These are phyloP conservation scores for Ogataea corticis DNA, from an alignment of 805 yeast genomes.

Conservation along the genomic window DNA sequence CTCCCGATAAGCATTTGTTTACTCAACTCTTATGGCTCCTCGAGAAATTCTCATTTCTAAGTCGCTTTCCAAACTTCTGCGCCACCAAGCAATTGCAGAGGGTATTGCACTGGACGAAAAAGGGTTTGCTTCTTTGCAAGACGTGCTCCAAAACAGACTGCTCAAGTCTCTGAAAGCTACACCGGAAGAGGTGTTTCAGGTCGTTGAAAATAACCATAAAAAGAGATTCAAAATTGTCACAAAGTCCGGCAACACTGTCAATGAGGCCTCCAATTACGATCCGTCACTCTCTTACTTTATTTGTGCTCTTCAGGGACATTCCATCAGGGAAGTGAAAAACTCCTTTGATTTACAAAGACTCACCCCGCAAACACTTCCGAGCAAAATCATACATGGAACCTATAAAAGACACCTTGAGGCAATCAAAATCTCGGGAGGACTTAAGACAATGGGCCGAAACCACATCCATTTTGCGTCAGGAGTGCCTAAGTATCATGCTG, in stretches of 20 bases:
- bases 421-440: conserved; percentile 55
- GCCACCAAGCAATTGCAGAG: conserved; percentile 85
- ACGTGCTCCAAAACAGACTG: conserved; percentile 56
- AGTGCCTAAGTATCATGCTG: conserved; percentile 34
- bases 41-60: conserved; percentile 54
- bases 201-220: conserved; percentile 70
- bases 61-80: conserved; percentile 67
- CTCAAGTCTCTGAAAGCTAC: conserved; percentile 59
- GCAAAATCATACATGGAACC: conserved; percentile 79
- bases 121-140: conserved; percentile 64
- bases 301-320: conserved; percentile 96
- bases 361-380: conserved; percentile 44
- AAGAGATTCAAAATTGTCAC: conserved; percentile 57
- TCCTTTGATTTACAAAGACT: conserved; percentile 32
- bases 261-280: conserved; percentile 6
- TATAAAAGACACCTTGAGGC: conserved; percentile 43
- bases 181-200: conserved; percentile 52
- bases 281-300: conserved; percentile 38
- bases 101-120: conserved; percentile 58
- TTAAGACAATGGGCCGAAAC: conserved; percentile 70
- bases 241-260: conserved; percentile 21
- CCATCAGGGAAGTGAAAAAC: conserved; percentile 47
- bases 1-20: no score
- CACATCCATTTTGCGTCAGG: conserved; percentile 86
- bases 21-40: no score